Evolutionary conservation across 495 filamentous ascomycete genomes (phyloP).

Genomic region (Talaromyces proteolyticus): DNA sequence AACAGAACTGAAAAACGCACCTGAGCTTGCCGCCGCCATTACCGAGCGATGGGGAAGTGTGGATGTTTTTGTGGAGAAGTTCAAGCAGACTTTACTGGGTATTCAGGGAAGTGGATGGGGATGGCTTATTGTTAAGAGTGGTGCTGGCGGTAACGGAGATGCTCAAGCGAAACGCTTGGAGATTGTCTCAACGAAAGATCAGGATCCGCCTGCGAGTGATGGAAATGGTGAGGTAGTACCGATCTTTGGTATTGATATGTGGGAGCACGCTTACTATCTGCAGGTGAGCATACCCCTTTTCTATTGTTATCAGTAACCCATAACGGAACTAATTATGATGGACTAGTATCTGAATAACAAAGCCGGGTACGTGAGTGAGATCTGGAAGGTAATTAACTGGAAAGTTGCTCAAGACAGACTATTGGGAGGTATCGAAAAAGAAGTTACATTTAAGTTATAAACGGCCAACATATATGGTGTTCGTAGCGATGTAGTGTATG

Average conservation of each 20-base stretch:
- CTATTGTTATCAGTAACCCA: not conserved
- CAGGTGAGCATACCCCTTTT: constrained; percentile 29
- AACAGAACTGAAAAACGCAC: constrained; percentile 56
- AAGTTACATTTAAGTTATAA: constrained; percentile 3
- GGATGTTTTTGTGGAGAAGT: constrained; percentile 60
- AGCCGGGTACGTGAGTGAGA: constrained; percentile 85
- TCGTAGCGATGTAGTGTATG: too few species aligned
- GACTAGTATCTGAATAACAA: constrained; percentile 95
- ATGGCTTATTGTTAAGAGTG: constrained; percentile 61
- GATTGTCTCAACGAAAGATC: constrained; percentile 76
- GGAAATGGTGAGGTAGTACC: constrained; percentile 46
- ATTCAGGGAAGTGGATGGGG: constrained; percentile 95
- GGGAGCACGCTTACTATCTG: constrained; percentile 80
- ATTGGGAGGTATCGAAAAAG: constrained; percentile 17
- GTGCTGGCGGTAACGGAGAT: constrained; percentile 36
- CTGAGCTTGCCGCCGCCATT: constrained; percentile 54
- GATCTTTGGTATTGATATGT: constrained; percentile 90
- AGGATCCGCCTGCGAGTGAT: constrained; percentile 78
- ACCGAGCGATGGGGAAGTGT: constrained; percentile 65
- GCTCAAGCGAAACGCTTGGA: constrained; percentile 56
- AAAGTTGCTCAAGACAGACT: constrained; percentile 81
- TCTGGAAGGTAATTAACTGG: constrained; percentile 98
- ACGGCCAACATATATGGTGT: too few species aligned
- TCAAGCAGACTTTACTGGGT: constrained; percentile 65
- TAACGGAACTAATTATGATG: too few species aligned